A percentile compares a stretch with the other conserved stretches of the same genome.
phyloP scores from a whole-genome alignment of 2,329 filamentous ascomycete species.

The Aspergillus tubingensis region DNA sequence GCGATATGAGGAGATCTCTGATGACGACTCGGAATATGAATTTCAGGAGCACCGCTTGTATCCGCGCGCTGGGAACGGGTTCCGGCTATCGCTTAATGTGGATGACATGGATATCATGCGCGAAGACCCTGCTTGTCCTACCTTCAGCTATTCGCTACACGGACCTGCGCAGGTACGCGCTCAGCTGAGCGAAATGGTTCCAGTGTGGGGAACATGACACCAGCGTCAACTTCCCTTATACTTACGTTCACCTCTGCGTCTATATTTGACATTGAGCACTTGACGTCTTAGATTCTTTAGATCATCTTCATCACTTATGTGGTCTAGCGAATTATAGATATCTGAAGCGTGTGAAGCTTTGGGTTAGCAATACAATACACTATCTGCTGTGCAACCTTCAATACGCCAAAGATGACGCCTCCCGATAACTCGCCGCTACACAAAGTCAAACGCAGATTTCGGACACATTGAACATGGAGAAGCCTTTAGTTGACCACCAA shows the following conservation, averaged over 20 bases:
- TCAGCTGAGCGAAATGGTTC: conserved; percentile 16
- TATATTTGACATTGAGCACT: not conserved
- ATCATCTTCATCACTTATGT: not conserved
- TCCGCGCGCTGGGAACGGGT: conserved; percentile 63
- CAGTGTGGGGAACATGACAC: conserved; percentile 11
- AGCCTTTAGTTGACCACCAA: conserved; percentile 22
- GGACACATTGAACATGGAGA: conserved; percentile 2
- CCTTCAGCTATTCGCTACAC: conserved; percentile 56
- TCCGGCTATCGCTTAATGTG: conserved; percentile 58
- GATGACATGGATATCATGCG: conserved; percentile 64
- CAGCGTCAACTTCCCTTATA: not conserved
- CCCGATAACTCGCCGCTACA: not conserved
- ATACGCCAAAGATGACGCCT: not conserved
- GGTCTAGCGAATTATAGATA: not conserved
- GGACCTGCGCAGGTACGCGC: conserved; percentile 23
- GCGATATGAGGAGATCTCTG: conserved; percentile 32
- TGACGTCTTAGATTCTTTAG: not conserved
- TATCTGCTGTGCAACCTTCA: not conserved
- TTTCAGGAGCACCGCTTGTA: conserved; percentile 63
- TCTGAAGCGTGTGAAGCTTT: not conserved
- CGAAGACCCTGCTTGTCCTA: conserved; percentile 58
- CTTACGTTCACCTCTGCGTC: not conserved
- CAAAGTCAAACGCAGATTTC: conserved; percentile 6
- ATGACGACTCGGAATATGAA: conserved; percentile 43
- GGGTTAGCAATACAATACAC: not conserved